Percentiles rank a stretch among this genome's conserved stretches.
phyloP scores from a whole-genome alignment of 805 yeast genomes.

The Myxozyma monticola region DNA sequence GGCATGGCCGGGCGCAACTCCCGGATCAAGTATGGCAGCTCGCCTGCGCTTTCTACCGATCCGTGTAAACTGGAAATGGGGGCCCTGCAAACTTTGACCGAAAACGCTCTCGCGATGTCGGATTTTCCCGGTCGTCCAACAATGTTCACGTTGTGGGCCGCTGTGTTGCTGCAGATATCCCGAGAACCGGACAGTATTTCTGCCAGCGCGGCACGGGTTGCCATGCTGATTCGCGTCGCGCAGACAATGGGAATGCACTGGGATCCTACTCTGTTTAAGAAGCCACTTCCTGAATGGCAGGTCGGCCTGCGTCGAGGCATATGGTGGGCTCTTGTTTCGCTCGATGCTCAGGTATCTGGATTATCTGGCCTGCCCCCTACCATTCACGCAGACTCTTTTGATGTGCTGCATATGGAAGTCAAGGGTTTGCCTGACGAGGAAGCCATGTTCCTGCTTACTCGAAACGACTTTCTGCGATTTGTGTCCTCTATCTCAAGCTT shows the following conservation, averaged over 20 bases:
- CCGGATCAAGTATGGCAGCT: not conserved
- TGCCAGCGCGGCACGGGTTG: not conserved
- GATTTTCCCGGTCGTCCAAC: conserved; percentile 4
- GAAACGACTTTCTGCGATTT: conserved; percentile 5
- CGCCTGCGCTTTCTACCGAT: no score
- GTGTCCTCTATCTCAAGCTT: not conserved
- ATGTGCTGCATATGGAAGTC: not conserved
- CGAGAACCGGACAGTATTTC: not conserved
- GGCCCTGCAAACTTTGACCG: not conserved
- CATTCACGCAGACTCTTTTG: conserved; percentile 1
- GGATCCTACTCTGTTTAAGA: conserved; percentile 9
- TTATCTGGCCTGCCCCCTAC: conserved; percentile 5
- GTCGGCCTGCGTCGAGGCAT: not conserved
- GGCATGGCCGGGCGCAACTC: conserved; percentile 1
- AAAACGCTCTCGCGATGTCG: conserved; percentile 1
- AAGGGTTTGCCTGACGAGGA: conserved; percentile 14
- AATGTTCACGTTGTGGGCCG: conserved; percentile 5
- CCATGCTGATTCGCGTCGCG: conserved; percentile 8
- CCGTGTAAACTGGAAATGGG: conserved; percentile 1
- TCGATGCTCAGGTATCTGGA: conserved; percentile 4
- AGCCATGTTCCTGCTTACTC: conserved; percentile 6
- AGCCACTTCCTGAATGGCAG: conserved; percentile 1
- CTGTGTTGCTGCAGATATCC: not conserved
- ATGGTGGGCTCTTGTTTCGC: conserved; percentile 6
- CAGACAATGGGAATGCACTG: conserved; percentile 11